Base-by-base conservation (phyloP, 106 monocot species). In the Allium cepa region DNA sequence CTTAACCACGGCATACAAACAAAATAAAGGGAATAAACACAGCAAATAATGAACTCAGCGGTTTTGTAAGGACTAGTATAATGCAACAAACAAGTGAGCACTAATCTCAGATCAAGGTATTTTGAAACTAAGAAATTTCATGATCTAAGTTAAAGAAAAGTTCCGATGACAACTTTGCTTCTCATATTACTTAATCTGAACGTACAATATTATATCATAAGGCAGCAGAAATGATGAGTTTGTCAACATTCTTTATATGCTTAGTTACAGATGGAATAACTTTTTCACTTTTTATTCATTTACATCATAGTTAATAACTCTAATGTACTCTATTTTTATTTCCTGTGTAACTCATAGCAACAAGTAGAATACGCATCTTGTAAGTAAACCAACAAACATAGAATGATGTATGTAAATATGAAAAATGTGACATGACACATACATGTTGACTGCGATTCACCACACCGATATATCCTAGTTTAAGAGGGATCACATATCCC, bases 401-500 rank as follows among this genome's bases (percentile, higher is more conserved):
- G 28, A 63, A 3, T 0, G 8, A 4, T n/a, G 1, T 12, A 64
- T 15, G 10, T 47, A 64, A 16, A 64, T 49, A 48, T 28, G 17
- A 48, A 17, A 17, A 2, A 3, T 2, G 64, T 17, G 47, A 64
- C 7, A 75, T n/a, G 7, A 13, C 36, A 8, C 50, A 49, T 75
- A 75, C 75, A 60, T 68, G 68, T 69, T 75, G 75, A 75, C 75
- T 75, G 67, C 75, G 75, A 28, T 75, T 75, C 51, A 75, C 75
- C 68, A 75, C 75, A 53, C 75, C 75, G 1, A 75, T 46, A 62
- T 75, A 75, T 53, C 75, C 75, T 62, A 75, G 68, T 62, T 59
- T 68, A 69, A 75, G 75, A 18, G 75, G 75, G 60, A 75, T 75
- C 68, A 75, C 75, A 61, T 69, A 51, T 60, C 75, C 75, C 60